Conservation (phyloP, 768 basidiomycete genomes). For the Xerocomellus intermedius region DNA sequence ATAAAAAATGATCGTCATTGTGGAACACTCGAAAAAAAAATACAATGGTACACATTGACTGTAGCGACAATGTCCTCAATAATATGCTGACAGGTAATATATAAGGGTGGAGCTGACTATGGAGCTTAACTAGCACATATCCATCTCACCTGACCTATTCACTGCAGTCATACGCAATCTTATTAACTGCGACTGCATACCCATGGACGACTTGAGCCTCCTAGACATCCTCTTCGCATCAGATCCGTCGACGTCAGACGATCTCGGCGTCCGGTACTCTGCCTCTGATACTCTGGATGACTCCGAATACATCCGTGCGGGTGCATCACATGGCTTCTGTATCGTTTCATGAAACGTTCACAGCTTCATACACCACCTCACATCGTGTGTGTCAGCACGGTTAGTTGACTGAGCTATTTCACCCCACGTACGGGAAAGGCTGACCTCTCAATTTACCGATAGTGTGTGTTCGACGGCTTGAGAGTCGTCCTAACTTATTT, state of each 20-base stretch:
- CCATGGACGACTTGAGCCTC: conserved; percentile 10
- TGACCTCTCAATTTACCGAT: neutral
- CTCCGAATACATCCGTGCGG: neutral
- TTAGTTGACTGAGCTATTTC: neutral
- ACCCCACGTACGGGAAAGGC: neutral
- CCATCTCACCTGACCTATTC: neutral
- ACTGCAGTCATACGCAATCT: neutral
- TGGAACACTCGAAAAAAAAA: neutral
- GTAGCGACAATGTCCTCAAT: neutral
- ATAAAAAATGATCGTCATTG: neutral
- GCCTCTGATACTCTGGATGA: neutral
- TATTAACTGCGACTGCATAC: neutral
- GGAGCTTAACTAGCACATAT: neutral
- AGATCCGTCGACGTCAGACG: neutral
- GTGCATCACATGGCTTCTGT: neutral
- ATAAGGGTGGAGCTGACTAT: neutral
- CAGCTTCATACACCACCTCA: neutral
- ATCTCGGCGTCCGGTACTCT: neutral
- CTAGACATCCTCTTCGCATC: neutral
- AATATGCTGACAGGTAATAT: neutral
- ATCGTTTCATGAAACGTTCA: conserved; percentile 1
- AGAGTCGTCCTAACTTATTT: conserved; percentile 1
- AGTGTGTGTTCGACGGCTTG: conserved; percentile 9
- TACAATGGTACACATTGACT: neutral
- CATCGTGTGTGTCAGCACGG: neutral